Evolutionary conservation across 2,329 filamentous ascomycete genomes (phyloP), one percentile per base, ranked within the genome.

Genomic region (Peltaster fructicola): DNA sequence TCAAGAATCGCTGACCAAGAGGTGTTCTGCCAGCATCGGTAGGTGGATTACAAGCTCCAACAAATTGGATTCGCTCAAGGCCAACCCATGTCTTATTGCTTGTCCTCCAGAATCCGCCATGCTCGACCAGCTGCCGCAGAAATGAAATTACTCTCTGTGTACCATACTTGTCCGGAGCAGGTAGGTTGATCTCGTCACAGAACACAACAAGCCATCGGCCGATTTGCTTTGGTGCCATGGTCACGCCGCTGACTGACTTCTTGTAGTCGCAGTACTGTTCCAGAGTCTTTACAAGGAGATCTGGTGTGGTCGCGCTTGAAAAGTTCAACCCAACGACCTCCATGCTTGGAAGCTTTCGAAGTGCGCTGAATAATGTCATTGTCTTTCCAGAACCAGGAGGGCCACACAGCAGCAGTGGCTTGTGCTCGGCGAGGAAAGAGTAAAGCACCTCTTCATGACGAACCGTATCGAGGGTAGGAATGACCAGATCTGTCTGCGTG

Each of bases 231-330:
- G 88, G 88, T 13, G 85, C 91, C 36, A 99, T 75, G 43, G 93
- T 77, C 11, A 95, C 82, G 20, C 88, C 88, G 46, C 88, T 95
- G 23, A 95, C 60, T 0, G 88, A 95, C 66, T 98, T 98, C 61
- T 85, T 90, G 58, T 99, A 98, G 54, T 98, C 88, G 54, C 88
- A 99, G 53, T 98, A 93, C 50, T 98, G 90, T 56, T 98, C 88
- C 39, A 99, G 92, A 0, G 90, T 98, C 63, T 98, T 98, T 60
- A 98, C 84, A 33, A 99, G 68, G 14, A 99, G 69, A 51, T 98
- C 90, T 1, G 88, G 90, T 1, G 88, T 98, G 1, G 90, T 99
- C 2, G 88, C 90, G 41, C 88, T 98, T 4, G 90, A 98, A 52
- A 99, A 98, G 55, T 99, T 99, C 48, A 99, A 79, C 23, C 88